These are phyloP conservation scores for Fusarium fujikuroi DNA, from an alignment of 2,329 filamentous ascomycete species.

Conservation along the genomic window DNA sequence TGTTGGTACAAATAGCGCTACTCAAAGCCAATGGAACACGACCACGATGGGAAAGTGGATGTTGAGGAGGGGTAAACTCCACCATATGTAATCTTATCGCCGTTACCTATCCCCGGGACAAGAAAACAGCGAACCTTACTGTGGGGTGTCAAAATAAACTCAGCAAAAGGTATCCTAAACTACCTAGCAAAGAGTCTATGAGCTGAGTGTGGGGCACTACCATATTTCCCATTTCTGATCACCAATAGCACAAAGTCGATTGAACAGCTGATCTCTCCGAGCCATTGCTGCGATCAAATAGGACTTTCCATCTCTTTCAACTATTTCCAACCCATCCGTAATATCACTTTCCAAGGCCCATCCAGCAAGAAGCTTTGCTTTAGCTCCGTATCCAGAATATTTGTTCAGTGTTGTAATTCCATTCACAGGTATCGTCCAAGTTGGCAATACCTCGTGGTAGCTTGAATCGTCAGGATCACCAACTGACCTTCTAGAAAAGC, in stretches of 20 bases:
- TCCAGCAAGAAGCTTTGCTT: conserved; percentile 79
- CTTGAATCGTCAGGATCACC: accelerated
- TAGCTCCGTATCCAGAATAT: conserved; percentile 81
- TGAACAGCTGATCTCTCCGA: conserved; percentile 79
- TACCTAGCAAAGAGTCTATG: too few species aligned
- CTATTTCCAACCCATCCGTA: conserved; percentile 75
- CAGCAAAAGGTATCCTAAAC: too few species aligned
- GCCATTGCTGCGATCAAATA: conserved; percentile 74
- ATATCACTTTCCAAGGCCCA: conserved; percentile 78
- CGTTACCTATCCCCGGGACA: too few species aligned
- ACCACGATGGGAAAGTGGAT: too few species aligned
- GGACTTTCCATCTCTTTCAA: conserved; percentile 57
- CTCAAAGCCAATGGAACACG: too few species aligned
- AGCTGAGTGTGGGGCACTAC: too few species aligned
- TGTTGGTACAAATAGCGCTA: too few species aligned
- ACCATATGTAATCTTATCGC: too few species aligned
- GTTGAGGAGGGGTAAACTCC: too few species aligned
- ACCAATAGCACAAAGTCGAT: conserved; percentile 77
- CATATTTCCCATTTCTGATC: conserved; percentile 82
- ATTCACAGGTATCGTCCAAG: conserved; percentile 73
- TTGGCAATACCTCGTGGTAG: conserved; percentile 59
- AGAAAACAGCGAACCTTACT: too few species aligned
- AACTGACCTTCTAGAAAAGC: background rate
- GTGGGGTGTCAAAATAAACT: too few species aligned
- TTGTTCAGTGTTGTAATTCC: conserved; percentile 80